Evolutionary conservation across 225 moss, liverwort and hornwort species (phyloP).

Genomic region (Thuidium tamariscinum): DNA sequence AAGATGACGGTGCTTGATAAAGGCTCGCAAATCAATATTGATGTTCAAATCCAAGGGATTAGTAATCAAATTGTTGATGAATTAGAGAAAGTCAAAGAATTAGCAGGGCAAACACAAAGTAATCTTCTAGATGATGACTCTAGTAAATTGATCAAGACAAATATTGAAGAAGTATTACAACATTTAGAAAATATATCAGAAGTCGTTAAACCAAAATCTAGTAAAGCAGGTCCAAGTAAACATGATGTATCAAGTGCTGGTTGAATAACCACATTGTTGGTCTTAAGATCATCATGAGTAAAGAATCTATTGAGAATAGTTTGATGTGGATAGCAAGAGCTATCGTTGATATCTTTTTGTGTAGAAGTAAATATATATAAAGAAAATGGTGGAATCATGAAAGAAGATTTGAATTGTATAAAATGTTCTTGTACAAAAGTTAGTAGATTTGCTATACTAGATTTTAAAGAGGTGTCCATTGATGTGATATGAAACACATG

Average conservation of each 20-base stretch:
- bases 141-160: background rate
- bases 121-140: background rate
- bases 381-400: background rate
- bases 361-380: background rate
- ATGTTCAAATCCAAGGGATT: background rate
- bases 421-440: background rate
- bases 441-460: background rate
- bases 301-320: background rate
- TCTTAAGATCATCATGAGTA: too few species aligned
- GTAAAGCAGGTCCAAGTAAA: background rate
- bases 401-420: background rate
- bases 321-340: background rate
- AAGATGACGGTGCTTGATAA: background rate
- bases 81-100: background rate
- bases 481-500: background rate
- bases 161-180: constrained; percentile 8
- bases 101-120: background rate
- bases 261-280: background rate
- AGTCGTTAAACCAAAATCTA: background rate
- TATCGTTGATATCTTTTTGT: background rate
- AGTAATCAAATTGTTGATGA: background rate
- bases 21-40: background rate
- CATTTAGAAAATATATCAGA: constrained; percentile 6
- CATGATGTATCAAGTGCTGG: background rate
- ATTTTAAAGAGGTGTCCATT: background rate